These are phyloP conservation scores for Botrytis porri DNA, from an alignment of 2,329 filamentous ascomycete genomes.

Conservation along the genomic window DNA sequence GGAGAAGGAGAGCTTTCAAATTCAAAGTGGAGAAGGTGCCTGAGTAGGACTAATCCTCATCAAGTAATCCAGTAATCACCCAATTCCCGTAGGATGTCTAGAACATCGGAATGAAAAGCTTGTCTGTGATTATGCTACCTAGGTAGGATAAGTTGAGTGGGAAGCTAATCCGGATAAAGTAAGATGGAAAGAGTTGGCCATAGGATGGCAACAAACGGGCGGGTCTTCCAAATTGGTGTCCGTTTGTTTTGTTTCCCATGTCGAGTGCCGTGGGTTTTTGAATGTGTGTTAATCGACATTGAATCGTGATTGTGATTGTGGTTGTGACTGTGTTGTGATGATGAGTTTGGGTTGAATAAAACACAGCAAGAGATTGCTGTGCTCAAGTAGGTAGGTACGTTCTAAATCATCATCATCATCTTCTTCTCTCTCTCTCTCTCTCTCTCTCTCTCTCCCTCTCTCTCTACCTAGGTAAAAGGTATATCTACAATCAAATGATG, in stretches of 20 bases:
- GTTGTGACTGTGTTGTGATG: background rate
- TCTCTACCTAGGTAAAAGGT: background rate
- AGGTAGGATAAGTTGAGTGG: background rate
- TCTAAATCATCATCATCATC: background rate
- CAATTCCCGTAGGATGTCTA: background rate
- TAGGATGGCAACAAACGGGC: background rate
- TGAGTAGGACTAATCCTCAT: background rate
- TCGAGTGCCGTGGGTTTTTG: background rate
- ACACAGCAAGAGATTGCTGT: background rate
- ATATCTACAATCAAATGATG: background rate
- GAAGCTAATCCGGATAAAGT: accelerated
- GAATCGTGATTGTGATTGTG: background rate
- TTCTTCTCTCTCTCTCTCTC: background rate
- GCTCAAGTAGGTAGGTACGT: too few relatives aligned
- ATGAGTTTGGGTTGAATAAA: background rate
- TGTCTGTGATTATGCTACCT: background rate
- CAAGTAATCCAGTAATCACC: background rate
- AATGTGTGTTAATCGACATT: background rate
- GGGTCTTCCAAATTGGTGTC: background rate
- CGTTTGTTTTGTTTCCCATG: background rate
- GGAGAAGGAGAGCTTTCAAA: background rate
- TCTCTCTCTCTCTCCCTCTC: background rate
- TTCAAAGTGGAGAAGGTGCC: background rate
- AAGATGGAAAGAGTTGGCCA: background rate
- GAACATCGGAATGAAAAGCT: background rate